These are phyloP conservation scores for Diutina siamensis DNA, from an alignment of 1,139 yeast species.

Conservation along the genomic window DNA sequence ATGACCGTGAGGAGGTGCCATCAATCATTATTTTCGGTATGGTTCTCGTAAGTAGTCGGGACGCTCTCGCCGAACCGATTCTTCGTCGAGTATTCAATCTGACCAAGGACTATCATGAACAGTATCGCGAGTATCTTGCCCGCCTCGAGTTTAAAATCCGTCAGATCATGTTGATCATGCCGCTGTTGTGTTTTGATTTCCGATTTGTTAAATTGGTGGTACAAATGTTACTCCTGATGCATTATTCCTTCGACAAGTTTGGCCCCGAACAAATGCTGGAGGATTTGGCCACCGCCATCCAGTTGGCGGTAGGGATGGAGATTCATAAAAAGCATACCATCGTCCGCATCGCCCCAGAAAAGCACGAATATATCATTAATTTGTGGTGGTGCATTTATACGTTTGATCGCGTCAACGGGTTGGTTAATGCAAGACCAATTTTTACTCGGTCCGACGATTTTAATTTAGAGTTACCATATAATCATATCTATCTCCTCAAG, in stretches of 20 bases:
- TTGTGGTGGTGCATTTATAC: conserved; percentile 28
- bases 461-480: conserved; percentile 19
- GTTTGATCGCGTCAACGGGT: conserved; percentile 25
- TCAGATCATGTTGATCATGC: conserved; percentile 22
- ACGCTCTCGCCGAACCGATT: conserved; percentile 19
- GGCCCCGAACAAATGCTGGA: conserved; percentile 28
- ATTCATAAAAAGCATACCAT: conserved; percentile 16
- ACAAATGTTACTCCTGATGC: conserved; percentile 19
- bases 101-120: conserved; percentile 9
- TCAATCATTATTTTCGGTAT: conserved; percentile 19
- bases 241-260: conserved; percentile 19
- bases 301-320: conserved; percentile 20
- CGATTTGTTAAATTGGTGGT: conserved; percentile 20
- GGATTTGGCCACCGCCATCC: conserved; percentile 22
- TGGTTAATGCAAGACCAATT: conserved; percentile 26
- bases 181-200: conserved; percentile 28
- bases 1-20: conserved; percentile 14
- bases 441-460: conserved; percentile 25
- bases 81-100: conserved; percentile 14
- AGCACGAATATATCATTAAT: conserved; percentile 15
- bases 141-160: conserved; percentile 27
- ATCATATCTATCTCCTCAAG: conserved; percentile 9
- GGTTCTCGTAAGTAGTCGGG: conserved; percentile 19
- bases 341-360: conserved; percentile 9
- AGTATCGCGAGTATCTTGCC: conserved; percentile 14